phyloP scores from a whole-genome alignment of 208 protist genomes.

The Acanthamoeba polyphaga region DNA sequence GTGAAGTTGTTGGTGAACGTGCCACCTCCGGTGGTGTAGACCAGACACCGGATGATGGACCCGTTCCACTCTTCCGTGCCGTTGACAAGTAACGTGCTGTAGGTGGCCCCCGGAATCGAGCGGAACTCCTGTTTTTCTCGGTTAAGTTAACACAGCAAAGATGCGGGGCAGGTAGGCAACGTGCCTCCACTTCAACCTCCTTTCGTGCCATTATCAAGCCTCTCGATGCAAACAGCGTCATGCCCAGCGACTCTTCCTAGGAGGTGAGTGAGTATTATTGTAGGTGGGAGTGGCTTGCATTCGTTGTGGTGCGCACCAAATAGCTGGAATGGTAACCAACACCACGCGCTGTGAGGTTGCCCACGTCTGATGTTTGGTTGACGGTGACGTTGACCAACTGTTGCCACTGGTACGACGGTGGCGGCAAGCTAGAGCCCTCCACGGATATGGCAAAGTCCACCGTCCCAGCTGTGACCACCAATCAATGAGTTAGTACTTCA shows the following conservation, averaged over 20 bases:
- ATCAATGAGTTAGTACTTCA: background rate
- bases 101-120: background rate
- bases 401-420: conserved; percentile 24
- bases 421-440: background rate
- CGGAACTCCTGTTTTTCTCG: background rate
- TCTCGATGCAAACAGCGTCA: background rate
- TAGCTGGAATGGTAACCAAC: background rate
- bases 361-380: background rate
- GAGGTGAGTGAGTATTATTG: background rate
- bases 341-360: background rate
- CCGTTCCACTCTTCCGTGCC: background rate
- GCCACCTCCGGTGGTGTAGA: background rate
- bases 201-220: background rate
- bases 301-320: background rate
- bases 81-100: background rate
- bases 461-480: background rate
- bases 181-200: background rate
- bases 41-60: background rate
- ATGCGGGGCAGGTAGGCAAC: too few relatives aligned
- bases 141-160: too few relatives aligned
- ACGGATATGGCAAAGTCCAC: background rate
- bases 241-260: too few relatives aligned
- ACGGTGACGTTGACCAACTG: background rate
- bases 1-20: conserved; percentile 31
- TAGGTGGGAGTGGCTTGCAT: too few relatives aligned